Conservation (phyloP, 148 eudicot genomes). For the Camellia japonica region DNA sequence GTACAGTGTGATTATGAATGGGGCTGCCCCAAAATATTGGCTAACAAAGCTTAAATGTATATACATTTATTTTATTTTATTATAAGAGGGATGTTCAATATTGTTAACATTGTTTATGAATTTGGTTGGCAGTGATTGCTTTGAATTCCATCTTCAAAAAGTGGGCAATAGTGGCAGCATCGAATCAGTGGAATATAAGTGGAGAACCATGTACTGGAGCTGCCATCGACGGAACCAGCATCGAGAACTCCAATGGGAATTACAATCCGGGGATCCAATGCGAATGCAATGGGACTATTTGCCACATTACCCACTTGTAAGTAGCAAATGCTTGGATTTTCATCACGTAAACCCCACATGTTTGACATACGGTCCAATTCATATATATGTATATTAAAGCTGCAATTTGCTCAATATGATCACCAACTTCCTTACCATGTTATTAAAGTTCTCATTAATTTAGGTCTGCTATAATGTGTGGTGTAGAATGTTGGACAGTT, state of each 20-base stretch:
- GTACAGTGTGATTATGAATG: too few species aligned
- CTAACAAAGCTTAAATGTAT: too few species aligned
- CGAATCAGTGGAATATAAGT: conserved; percentile 54
- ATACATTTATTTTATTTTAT: too few species aligned
- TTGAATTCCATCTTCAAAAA: conserved; percentile 40
- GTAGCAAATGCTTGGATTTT: conserved; percentile 4
- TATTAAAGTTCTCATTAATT: too few species aligned
- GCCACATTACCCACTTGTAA: conserved; percentile 65
- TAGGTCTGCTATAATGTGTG: too few species aligned
- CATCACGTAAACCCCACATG: neutral
- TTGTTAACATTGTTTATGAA: neutral
- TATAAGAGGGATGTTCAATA: neutral
- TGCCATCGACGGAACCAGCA: conserved; percentile 31
- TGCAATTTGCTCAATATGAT: too few species aligned
- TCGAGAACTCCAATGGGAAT: neutral
- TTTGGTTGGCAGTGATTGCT: conserved; percentile 41
- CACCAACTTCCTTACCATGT: too few species aligned
- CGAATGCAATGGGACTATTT: conserved; percentile 50
- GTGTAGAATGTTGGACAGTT: too few species aligned
- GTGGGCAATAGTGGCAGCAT: conserved; percentile 41
- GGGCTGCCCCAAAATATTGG: too few species aligned
- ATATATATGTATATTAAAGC: too few species aligned
- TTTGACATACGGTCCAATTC: too few species aligned
- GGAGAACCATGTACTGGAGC: conserved; percentile 74
- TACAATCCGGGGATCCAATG: conserved; percentile 71